These are phyloP conservation scores for Fusarium sp. DNA, from an alignment of 2,329 filamentous ascomycete species.

Conservation along the genomic window DNA sequence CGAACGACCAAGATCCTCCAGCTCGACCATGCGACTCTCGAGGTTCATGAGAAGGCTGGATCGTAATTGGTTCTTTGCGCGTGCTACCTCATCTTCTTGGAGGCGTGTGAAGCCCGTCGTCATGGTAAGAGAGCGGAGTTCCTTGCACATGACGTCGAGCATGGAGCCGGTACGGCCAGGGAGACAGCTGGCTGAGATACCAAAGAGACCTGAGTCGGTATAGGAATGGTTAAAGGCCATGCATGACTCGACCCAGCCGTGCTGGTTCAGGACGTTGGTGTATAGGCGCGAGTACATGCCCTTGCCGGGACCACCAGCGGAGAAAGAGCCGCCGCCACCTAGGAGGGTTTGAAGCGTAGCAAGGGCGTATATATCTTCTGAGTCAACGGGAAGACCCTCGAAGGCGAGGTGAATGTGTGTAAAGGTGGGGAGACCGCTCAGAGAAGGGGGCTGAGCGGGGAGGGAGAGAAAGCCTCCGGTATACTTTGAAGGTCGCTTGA, in stretches of 20 bases:
- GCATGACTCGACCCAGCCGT: slow-evolving; percentile 97
- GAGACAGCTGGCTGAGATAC: slow-evolving; percentile 86
- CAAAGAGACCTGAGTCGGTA: slow-evolving; percentile 94
- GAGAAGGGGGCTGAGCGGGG: slow-evolving; percentile 80
- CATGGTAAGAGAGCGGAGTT: slow-evolving; percentile 80
- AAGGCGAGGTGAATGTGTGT: slow-evolving; percentile 97
- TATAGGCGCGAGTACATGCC: slow-evolving; percentile 99
- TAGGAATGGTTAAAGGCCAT: slow-evolving; percentile 98
- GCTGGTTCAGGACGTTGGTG: slow-evolving; percentile 96
- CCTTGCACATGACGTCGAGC: slow-evolving; percentile 95
- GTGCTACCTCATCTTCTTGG: slow-evolving; percentile 79
- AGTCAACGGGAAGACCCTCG: slow-evolving; percentile 89
- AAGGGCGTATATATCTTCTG: slow-evolving; percentile 93
- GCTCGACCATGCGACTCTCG: slow-evolving; percentile 94
- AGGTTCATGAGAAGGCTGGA: slow-evolving; percentile 95
- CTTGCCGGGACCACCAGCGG: slow-evolving; percentile 94
- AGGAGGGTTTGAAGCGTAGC: slow-evolving; percentile 95
- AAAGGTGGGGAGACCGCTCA: slow-evolving; percentile 75
- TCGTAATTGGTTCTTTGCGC: slow-evolving; percentile 96
- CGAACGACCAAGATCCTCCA: slow-evolving; percentile 93
- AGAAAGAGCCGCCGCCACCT: slow-evolving; percentile 95
- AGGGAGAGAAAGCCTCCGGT: slow-evolving; percentile 93
- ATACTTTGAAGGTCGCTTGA: slow-evolving; percentile 77
- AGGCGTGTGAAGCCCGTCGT: slow-evolving; percentile 79
- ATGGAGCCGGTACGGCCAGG: slow-evolving; percentile 81